Evolutionary conservation across 148 eudicot species (phyloP).

Genomic region (Arctostaphylos glauca): DNA sequence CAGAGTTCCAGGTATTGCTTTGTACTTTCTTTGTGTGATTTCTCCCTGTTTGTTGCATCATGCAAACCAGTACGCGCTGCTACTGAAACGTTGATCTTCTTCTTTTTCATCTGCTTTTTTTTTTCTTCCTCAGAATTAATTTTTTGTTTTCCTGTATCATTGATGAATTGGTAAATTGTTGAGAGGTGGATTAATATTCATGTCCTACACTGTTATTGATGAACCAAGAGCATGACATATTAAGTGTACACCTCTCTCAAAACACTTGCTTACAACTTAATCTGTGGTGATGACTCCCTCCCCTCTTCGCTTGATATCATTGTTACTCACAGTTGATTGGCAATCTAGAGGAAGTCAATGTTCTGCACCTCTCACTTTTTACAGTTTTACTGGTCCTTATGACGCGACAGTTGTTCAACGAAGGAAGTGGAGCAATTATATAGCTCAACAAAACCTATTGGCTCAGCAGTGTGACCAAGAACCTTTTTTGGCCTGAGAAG

Average conservation of each 20-base stretch:
- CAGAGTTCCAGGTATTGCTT: conserved; percentile 71
- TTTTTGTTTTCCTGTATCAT: background rate
- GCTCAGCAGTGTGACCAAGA: no score
- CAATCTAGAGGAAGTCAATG: background rate
- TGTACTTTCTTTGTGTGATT: background rate
- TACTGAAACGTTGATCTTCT: background rate
- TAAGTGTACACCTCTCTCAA: background rate
- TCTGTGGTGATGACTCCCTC: background rate
- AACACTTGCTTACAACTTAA: background rate
- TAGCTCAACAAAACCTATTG: background rate
- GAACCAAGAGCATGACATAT: background rate
- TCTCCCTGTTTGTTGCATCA: background rate
- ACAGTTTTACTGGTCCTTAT: background rate
- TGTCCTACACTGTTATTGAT: background rate
- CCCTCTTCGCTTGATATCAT: background rate
- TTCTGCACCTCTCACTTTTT: background rate
- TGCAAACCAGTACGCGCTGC: background rate
- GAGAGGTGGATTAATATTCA: conserved; percentile 1
- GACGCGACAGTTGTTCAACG: background rate
- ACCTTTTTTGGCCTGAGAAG: background rate
- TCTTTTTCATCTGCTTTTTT: background rate
- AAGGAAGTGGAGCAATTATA: background rate
- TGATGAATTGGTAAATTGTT: background rate
- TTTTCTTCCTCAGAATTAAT: background rate
- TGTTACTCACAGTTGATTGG: background rate